Evolutionary conservation across 2,329 filamentous ascomycete genomes (phyloP).

Genomic region (Trichophyton rubrum): DNA sequence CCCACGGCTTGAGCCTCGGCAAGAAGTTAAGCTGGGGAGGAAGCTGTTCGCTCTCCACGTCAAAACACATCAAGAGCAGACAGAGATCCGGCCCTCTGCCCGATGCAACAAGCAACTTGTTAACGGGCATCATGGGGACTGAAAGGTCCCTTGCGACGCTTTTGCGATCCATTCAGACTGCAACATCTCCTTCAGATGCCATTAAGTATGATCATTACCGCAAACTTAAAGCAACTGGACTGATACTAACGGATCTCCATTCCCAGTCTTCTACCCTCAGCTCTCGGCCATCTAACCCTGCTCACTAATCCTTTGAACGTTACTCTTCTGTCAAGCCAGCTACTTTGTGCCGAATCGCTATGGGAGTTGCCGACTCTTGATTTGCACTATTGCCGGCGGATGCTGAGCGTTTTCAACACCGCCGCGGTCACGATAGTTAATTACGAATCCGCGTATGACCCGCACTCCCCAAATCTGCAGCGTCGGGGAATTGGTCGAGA

Average conservation of each 20-base stretch:
- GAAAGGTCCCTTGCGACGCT: constrained; percentile 50
- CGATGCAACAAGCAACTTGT: neutral
- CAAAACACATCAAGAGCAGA: neutral
- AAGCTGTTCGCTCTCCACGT: neutral
- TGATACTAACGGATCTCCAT: constrained; percentile 10
- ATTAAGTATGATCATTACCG: constrained; percentile 37
- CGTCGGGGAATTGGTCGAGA: constrained; percentile 43
- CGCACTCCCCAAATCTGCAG: constrained; percentile 23
- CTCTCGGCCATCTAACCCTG: constrained; percentile 34
- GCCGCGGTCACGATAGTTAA: constrained; percentile 44
- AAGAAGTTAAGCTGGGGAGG: neutral
- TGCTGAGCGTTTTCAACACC: constrained; percentile 50
- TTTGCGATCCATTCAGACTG: constrained; percentile 47
- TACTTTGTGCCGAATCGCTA: constrained; percentile 47
- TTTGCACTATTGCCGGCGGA: constrained; percentile 42
- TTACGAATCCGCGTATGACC: constrained; percentile 30
- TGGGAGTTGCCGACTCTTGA: constrained; percentile 45
- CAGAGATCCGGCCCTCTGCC: neutral
- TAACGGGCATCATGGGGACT: constrained; percentile 38
- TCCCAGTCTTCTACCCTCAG: constrained; percentile 40
- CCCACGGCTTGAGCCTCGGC: neutral
- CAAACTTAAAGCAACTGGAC: constrained; percentile 16
- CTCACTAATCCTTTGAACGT: constrained; percentile 52
- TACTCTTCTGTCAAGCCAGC: constrained; percentile 46
- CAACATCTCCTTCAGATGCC: constrained; percentile 47